phyloP scores from a whole-genome alignment of 192 early-diverging fungal genomes.

The Coemansia sp. region DNA sequence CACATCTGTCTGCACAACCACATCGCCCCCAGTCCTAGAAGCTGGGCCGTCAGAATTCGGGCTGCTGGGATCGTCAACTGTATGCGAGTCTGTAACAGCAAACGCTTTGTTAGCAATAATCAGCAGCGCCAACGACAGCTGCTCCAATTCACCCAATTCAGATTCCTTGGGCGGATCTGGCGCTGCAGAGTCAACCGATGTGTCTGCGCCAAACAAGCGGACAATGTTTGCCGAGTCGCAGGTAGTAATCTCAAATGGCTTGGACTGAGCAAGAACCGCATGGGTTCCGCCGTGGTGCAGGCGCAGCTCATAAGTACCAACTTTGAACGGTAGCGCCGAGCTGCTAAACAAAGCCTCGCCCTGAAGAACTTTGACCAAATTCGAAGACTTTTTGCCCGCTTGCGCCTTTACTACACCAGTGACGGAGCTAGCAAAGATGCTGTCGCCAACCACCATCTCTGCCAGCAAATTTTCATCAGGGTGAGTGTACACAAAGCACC shows the following conservation, averaged over 20 bases:
- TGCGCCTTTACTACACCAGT: neutral
- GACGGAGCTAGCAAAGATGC: slow-evolving; percentile 37
- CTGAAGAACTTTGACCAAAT: slow-evolving; percentile 10
- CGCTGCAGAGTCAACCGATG: neutral
- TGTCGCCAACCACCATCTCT: slow-evolving; percentile 56
- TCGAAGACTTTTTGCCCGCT: neutral
- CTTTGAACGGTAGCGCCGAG: slow-evolving; percentile 75
- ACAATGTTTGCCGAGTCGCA: slow-evolving; percentile 28
- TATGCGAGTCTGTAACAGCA: slow-evolving; percentile 45
- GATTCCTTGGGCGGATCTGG: neutral
- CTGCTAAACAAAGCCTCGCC: slow-evolving; percentile 68
- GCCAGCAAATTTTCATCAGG: slow-evolving; percentile 58
- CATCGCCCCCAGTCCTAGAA: slow-evolving; percentile 4
- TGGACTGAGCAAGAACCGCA: slow-evolving; percentile 71
- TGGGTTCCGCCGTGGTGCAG: slow-evolving; percentile 88
- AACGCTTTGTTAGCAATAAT: slow-evolving; percentile 44
- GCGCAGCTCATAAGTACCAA: slow-evolving; percentile 87
- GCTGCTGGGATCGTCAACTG: neutral
- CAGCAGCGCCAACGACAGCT: slow-evolving; percentile 42
- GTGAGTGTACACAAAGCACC: slow-evolving; percentile 67
- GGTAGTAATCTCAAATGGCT: slow-evolving; percentile 75
- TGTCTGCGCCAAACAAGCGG: slow-evolving; percentile 11
- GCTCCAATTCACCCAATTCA: slow-evolving; percentile 9
- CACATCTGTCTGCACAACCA: slow-evolving; percentile 40
- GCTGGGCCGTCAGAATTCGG: neutral